phyloP scores from a whole-genome alignment of 371 early-diverging fungal genomes.

The Globomyces sp. region DNA sequence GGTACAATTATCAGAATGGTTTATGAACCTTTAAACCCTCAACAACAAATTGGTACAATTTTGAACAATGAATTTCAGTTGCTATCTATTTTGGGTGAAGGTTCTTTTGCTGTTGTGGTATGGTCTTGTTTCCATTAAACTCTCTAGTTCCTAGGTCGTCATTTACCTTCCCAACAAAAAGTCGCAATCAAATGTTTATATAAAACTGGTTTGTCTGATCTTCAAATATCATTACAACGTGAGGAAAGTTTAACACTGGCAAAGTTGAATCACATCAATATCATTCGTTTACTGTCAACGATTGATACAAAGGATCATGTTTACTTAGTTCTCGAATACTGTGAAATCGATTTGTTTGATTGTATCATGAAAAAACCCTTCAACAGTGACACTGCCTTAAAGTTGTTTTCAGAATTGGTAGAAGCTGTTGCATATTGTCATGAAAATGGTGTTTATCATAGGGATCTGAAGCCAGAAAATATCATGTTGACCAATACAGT shows the following conservation, averaged over 20 bases:
- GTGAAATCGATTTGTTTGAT: conserved; percentile 69
- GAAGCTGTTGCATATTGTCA: conserved; percentile 80
- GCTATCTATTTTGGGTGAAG: conserved; percentile 42
- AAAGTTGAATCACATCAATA: conserved; percentile 67
- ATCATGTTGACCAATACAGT: conserved; percentile 57
- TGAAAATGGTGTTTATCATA: conserved; percentile 75
- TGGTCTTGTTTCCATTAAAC: neutral
- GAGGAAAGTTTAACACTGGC: conserved; percentile 75
- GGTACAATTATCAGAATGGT: conserved; percentile 40
- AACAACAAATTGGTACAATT: neutral
- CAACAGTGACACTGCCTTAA: conserved; percentile 66
- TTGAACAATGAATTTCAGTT: neutral
- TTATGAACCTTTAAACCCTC: neutral
- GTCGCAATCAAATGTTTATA: conserved; percentile 70
- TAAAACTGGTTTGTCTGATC: conserved; percentile 54
- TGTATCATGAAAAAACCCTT: conserved; percentile 74
- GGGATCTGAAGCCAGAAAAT: conserved; percentile 92
- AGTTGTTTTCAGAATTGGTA: conserved; percentile 67
- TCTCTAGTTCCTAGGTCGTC: neutral
- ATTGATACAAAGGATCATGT: conserved; percentile 65
- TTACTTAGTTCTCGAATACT: conserved; percentile 74
- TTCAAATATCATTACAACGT: conserved; percentile 61
- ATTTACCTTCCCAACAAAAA: conserved; percentile 13
- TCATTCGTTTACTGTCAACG: conserved; percentile 71
- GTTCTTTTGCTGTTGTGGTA: conserved; percentile 69